phyloP scores from a whole-genome alignment of 176 grass and related monocot genomes.

The Puccinellia tenuiflora region DNA sequence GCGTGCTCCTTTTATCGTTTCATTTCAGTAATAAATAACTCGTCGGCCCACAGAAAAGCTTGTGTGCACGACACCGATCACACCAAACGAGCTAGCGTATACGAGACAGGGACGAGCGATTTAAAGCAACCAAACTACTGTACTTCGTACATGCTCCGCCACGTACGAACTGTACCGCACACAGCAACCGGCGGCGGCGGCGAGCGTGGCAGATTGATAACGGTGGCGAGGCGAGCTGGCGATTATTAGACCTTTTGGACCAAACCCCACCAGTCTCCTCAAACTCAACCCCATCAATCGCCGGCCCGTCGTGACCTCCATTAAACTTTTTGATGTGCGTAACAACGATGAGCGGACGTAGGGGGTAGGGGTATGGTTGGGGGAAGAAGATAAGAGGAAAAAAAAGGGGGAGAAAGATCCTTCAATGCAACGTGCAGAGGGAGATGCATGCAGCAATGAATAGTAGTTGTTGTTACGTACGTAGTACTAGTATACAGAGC shows the following conservation, averaged over 20 bases:
- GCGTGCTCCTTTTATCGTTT: too few species aligned
- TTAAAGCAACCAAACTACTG: neutral
- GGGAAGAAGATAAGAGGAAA: neutral
- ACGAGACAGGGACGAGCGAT: neutral
- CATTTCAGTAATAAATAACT: too few species aligned
- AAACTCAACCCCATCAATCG: neutral
- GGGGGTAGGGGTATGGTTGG: neutral
- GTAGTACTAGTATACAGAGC: neutral
- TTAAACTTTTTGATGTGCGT: neutral
- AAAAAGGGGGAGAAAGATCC: neutral
- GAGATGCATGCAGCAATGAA: constrained; percentile 9
- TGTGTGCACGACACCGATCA: neutral
- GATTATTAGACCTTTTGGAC: neutral
- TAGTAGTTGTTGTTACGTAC: neutral
- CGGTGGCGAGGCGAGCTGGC: neutral
- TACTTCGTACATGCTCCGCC: neutral
- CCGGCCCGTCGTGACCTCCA: neutral
- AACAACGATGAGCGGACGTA: too few species aligned
- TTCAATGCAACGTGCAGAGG: neutral
- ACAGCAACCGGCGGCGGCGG: neutral
- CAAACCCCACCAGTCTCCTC: neutral
- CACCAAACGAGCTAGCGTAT: neutral
- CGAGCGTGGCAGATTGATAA: neutral
- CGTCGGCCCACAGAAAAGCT: neutral
- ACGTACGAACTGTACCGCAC: too few species aligned